Conservation (phyloP, 768 basidiomycete genomes). For the Lepiota subincarnata region DNA sequence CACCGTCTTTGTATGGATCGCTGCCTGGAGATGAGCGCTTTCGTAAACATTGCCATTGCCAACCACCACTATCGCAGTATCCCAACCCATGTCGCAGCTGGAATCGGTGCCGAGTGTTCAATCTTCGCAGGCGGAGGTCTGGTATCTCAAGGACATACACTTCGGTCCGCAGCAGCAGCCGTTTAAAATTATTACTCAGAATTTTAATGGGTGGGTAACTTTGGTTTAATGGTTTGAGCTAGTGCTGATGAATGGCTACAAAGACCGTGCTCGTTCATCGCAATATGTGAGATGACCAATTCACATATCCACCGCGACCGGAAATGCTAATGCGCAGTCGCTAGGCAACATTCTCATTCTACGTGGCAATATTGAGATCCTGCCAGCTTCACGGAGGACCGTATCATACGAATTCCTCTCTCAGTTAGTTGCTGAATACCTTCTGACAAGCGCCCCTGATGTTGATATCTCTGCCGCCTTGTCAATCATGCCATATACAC, state of each 20-base stretch:
- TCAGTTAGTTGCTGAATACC: conserved; percentile 78
- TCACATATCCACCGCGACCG: not conserved
- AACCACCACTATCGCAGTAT: not conserved
- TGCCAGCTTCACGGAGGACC: conserved; percentile 56
- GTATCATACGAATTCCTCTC: conserved; percentile 87
- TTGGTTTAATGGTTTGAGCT: not conserved
- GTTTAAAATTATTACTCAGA: conserved; percentile 73
- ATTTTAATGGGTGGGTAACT: conserved; percentile 70
- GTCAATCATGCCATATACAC: conserved; percentile 72
- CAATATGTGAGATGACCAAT: conserved; percentile 59
- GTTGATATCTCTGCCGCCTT: conserved; percentile 70
- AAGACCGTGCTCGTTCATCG: conserved; percentile 90
- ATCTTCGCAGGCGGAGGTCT: conserved; percentile 55
- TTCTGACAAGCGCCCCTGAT: conserved; percentile 55
- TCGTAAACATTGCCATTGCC: not conserved
- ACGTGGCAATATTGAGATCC: conserved; percentile 74
- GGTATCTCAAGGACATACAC: conserved; percentile 68
- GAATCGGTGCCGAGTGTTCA: conserved; percentile 27
- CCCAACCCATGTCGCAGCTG: not conserved
- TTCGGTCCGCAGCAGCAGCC: conserved; percentile 38
- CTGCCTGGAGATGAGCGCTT: too few relatives aligned
- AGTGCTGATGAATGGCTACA: not conserved
- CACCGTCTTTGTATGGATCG: too few relatives aligned
- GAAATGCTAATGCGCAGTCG: conserved; percentile 5
- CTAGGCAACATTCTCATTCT: conserved; percentile 86